Evolutionary conservation across 176 grass and related monocot species (phyloP).

Genomic region (Miscanthus lutarioriparius): DNA sequence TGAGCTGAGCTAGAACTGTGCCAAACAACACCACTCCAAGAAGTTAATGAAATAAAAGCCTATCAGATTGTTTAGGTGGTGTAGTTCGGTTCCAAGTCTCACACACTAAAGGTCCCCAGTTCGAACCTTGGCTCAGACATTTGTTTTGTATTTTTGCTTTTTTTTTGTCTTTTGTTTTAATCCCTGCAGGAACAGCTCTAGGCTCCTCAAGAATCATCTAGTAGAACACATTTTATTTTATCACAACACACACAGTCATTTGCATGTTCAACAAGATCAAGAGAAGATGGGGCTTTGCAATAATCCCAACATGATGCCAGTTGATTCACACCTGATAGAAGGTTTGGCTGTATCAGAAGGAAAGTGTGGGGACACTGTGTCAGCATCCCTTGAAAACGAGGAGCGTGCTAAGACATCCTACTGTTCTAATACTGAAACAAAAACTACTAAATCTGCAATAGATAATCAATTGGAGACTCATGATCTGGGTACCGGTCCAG

Average conservation of each 20-base stretch:
- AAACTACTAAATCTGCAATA: not conserved
- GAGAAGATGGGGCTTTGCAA: not conserved
- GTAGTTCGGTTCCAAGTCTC: too few relatives aligned
- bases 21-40: too few relatives aligned
- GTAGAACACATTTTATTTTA: too few relatives aligned
- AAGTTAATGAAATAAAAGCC: too few relatives aligned
- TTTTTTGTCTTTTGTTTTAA: too few relatives aligned
- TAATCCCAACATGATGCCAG: conserved; percentile 15
- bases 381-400: conserved; percentile 31
- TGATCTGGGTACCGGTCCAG: conserved; percentile 1
- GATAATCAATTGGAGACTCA: conserved; percentile 8
- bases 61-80: too few relatives aligned
- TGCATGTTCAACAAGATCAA: conserved; percentile 31
- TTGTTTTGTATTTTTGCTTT: too few relatives aligned
- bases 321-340: not conserved
- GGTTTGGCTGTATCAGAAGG: conserved; percentile 23
- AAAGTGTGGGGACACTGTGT: not conserved
- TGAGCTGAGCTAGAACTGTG: too few relatives aligned
- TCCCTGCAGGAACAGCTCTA: too few relatives aligned
- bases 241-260: too few relatives aligned
- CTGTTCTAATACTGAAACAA: conserved; percentile 29
- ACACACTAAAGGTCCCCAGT: conserved; percentile 77
- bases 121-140: conserved; percentile 57
- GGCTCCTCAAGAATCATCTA: too few relatives aligned
- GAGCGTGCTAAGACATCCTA: not conserved